Percentiles rank a stretch among this genome's conserved stretches.
phyloP scores from a whole-genome alignment of 1,284 basidiomycete genomes.

The Vanrija humicola region DNA sequence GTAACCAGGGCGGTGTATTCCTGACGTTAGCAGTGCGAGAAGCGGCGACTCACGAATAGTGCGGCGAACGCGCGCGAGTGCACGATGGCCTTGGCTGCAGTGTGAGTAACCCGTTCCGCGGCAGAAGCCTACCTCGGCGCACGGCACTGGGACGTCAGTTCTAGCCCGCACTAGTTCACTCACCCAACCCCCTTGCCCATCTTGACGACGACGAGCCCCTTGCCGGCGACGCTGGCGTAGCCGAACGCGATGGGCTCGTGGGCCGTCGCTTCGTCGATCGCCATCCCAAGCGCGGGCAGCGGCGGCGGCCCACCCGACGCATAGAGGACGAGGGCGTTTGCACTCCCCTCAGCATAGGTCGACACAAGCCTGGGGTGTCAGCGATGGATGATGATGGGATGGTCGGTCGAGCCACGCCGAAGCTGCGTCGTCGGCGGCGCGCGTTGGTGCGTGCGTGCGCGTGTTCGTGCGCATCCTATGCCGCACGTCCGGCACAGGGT shows the following conservation, averaged over 20 bases:
- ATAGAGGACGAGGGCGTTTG: slow-evolving; percentile 25
- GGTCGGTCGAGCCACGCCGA: too few relatives aligned
- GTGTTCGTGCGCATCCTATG: neutral
- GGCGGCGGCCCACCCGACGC: slow-evolving; percentile 26
- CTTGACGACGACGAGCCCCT: slow-evolving; percentile 13
- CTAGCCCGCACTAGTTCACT: slow-evolving; percentile 7
- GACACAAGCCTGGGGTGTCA: neutral
- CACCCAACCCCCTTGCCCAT: slow-evolving; percentile 29
- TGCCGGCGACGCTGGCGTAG: slow-evolving; percentile 8
- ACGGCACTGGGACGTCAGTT: slow-evolving; percentile 1
- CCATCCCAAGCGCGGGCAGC: slow-evolving; percentile 18
- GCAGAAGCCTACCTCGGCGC: neutral
- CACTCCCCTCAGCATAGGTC: neutral
- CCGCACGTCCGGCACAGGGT: neutral
- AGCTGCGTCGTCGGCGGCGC: neutral
- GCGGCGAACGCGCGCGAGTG: slow-evolving; percentile 38
- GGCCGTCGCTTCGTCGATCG: slow-evolving; percentile 12
- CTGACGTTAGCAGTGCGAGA: slow-evolving; percentile 10
- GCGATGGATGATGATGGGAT: neutral
- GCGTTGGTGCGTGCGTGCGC: neutral
- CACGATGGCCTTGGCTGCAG: slow-evolving; percentile 38
- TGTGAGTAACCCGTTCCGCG: slow-evolving; percentile 1
- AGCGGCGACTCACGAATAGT: slow-evolving; percentile 29
- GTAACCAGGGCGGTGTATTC: slow-evolving; percentile 41
- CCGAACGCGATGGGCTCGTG: slow-evolving; percentile 3